Base-by-base conservation (phyloP, 2,329 filamentous ascomycete genomes). In the Fusarium vanettenii region DNA sequence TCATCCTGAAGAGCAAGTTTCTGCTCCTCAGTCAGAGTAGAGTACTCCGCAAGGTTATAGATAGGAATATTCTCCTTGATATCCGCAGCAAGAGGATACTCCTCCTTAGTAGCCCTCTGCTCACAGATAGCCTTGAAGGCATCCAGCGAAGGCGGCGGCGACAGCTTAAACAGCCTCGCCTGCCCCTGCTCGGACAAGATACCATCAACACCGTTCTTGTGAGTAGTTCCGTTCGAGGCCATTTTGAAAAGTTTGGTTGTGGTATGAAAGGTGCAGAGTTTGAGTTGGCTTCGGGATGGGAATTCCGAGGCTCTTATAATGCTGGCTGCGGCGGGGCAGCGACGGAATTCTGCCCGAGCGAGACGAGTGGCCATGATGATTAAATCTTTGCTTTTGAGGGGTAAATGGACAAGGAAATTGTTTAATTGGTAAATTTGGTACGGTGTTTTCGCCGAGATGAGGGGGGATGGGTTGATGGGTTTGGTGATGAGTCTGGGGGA, bases 21-120 rank as follows among this genome's bases (percentile, higher is more conserved):
- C 39, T 78, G 73, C 2, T 68, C 62, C 2, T 65, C 39, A 1
- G 64, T 74, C 20, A 80, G 52, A 5, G 70, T 50, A 5, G 84
- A 79, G 66, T 85, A 83, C 3, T 77, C 70, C 0, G 80, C 74
- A 7, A 89, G 82, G 37, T 88, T 80, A 80, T 92, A 92, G 69
- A 91, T 85, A 1, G 90, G 89, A 5, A 92, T 83, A 72, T 90
- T 90, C 43, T 84, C 80, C 25, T 84, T 64, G 27, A 90, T 81
- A 5, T 80, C 70, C 8, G 76, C 76, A 1, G 88, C 85, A 1
- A 89, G 83, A 0, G 88, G 88, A 66, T 90, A 91, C 4, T 82
- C 76, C 13, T 79, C 66, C 27, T 73, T 71, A 6, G 81, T 75
- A 9, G 81, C 78, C 13, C 78, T 83, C 59, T 85, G 83, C 3